Percentiles rank a stretch among this genome's conserved stretches.
These are phyloP conservation scores for Apiospora aurea DNA, from an alignment of 2,329 filamentous ascomycete genomes.

Conservation along the genomic window DNA sequence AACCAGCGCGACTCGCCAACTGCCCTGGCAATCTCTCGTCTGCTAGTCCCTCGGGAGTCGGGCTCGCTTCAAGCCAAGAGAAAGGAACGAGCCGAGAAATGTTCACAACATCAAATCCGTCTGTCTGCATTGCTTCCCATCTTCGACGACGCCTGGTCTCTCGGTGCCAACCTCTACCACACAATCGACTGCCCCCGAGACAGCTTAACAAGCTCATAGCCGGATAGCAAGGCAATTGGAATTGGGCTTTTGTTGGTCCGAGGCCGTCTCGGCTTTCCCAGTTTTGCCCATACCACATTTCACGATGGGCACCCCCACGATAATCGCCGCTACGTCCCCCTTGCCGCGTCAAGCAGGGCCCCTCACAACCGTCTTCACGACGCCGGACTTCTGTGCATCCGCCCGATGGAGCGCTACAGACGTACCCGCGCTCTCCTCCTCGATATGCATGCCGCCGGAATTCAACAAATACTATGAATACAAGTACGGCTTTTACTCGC, in stretches of 20 bases:
- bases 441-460: slow-evolving; percentile 25
- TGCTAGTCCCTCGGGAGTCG: neutral
- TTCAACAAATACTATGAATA: slow-evolving; percentile 5
- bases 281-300: neutral
- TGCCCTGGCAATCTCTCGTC: neutral
- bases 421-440: neutral
- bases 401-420: neutral
- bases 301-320: slow-evolving; percentile 16
- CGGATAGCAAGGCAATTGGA: neutral
- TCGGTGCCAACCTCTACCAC: neutral
- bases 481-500: slow-evolving; percentile 24
- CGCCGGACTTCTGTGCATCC: slow-evolving; percentile 24
- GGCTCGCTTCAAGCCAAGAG: neutral
- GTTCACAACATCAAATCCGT: neutral
- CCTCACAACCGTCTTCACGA: slow-evolving; percentile 24
- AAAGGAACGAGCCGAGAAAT: slow-evolving; percentile 1
- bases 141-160: neutral
- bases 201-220: neutral
- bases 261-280: neutral
- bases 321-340: neutral
- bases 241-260: neutral
- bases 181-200: neutral
- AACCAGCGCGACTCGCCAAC: slow-evolving; percentile 3
- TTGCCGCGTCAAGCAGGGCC: neutral
- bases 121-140: neutral